These are phyloP conservation scores for Aspergillus sp. DNA, from an alignment of 2,329 filamentous ascomycete genomes.

Conservation along the genomic window DNA sequence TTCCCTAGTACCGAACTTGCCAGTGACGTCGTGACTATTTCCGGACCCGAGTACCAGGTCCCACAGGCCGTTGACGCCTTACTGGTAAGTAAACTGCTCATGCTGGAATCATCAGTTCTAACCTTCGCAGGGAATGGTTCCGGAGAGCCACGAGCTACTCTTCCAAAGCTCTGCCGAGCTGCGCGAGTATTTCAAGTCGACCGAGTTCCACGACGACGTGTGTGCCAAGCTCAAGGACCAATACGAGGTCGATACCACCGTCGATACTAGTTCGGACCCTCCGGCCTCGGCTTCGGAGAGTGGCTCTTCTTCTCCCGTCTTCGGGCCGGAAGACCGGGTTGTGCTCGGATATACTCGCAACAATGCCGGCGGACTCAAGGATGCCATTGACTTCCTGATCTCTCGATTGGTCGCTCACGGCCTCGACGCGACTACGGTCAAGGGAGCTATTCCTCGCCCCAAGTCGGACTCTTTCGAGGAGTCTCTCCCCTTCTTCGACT, in stretches of 20 bases:
- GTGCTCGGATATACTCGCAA: slow-evolving; percentile 89
- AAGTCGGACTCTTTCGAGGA: slow-evolving; percentile 99
- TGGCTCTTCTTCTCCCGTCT: slow-evolving; percentile 47
- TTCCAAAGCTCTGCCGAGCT: slow-evolving; percentile 75
- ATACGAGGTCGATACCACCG: slow-evolving; percentile 84
- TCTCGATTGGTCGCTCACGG: slow-evolving; percentile 81
- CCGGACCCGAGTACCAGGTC: slow-evolving; percentile 96
- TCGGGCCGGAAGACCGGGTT: slow-evolving; percentile 56
- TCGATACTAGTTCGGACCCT: slow-evolving; percentile 55
- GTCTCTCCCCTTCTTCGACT: slow-evolving; percentile 93
- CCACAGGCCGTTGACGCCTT: slow-evolving; percentile 96
- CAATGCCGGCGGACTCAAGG: slow-evolving; percentile 91
- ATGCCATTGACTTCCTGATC: slow-evolving; percentile 93
- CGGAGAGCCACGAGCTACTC: slow-evolving; percentile 89
- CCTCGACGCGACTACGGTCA: slow-evolving; percentile 84
- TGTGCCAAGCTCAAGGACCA: slow-evolving; percentile 83
- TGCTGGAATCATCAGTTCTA: neutral
- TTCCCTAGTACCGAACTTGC: slow-evolving; percentile 98
- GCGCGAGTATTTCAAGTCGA: slow-evolving; percentile 77
- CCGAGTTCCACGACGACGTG: slow-evolving; percentile 78
- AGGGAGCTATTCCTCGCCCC: slow-evolving; percentile 93
- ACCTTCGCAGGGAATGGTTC: slow-evolving; percentile 78
- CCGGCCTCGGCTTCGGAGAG: slow-evolving; percentile 29
- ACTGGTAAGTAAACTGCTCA: slow-evolving; percentile 56
- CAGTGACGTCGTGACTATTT: slow-evolving; percentile 93